Evolutionary conservation across 179 eudicot genomes (phyloP).

Genomic region (Gypsophila paniculata): DNA sequence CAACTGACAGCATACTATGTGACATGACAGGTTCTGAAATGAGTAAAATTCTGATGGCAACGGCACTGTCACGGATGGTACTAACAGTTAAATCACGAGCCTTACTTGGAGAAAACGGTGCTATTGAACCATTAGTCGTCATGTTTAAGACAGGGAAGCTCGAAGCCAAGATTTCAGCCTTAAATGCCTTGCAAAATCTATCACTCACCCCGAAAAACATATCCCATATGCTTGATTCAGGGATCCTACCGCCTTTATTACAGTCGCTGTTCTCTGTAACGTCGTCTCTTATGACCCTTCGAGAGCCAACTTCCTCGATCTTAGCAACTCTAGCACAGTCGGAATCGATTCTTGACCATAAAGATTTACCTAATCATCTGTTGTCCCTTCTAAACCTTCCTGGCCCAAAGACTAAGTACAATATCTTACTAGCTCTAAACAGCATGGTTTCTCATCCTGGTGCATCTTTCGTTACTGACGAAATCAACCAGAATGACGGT

Average conservation of each 20-base stretch:
- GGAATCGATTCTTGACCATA: slow-evolving; percentile 50
- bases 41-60: slow-evolving; percentile 87
- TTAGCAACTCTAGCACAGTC: slow-evolving; percentile 60
- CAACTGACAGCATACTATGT: background rate
- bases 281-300: slow-evolving; percentile 76
- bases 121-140: slow-evolving; percentile 62
- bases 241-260: slow-evolving; percentile 65
- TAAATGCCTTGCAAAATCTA: slow-evolving; percentile 61
- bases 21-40: slow-evolving; percentile 70
- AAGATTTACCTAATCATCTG: slow-evolving; percentile 68
- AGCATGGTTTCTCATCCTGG: slow-evolving; percentile 50
- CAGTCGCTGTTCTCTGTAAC: slow-evolving; percentile 93
- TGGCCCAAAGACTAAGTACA: slow-evolving; percentile 50
- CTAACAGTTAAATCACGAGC: slow-evolving; percentile 60
- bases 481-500: slow-evolving; percentile 61
- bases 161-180: slow-evolving; percentile 71
- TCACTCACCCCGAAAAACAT: slow-evolving; percentile 53
- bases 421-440: slow-evolving; percentile 62
- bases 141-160: slow-evolving; percentile 85
- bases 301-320: slow-evolving; percentile 79
- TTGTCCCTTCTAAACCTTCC: slow-evolving; percentile 70
- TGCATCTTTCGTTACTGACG: slow-evolving; percentile 46
- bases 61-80: slow-evolving; percentile 69
- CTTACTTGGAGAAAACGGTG: slow-evolving; percentile 65
- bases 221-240: slow-evolving; percentile 42